Conservation (phyloP, 352 stramenopile genomes). For the Pythium pectinolyticum region DNA sequence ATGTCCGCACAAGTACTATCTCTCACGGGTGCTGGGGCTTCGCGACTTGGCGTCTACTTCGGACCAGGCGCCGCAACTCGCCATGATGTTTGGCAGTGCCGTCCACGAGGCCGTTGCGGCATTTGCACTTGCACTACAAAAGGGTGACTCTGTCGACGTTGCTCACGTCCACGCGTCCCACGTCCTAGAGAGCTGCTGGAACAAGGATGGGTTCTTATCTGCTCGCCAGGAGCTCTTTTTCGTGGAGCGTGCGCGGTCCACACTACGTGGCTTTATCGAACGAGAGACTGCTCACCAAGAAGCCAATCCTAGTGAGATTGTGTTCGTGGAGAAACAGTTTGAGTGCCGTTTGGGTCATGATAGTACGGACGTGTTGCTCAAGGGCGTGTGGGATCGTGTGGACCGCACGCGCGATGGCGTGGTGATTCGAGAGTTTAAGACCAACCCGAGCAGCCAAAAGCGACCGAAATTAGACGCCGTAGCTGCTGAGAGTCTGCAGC, state of each 20-base stretch:
- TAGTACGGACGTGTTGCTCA: conserved; percentile 50
- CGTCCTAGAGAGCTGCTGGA: conserved; percentile 13
- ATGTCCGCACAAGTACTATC: conserved; percentile 79
- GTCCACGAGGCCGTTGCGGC: conserved; percentile 71
- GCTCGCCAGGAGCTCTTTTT: conserved; percentile 31
- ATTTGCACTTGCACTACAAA: conserved; percentile 33
- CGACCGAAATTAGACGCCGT: conserved; percentile 51
- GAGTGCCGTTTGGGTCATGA: conserved; percentile 45
- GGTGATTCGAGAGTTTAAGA: conserved; percentile 85
- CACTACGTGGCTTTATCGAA: conserved; percentile 49
- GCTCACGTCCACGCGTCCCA: conserved; percentile 1
- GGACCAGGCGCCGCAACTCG: conserved; percentile 29
- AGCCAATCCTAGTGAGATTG: conserved; percentile 40
- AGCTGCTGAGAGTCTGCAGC: conserved; percentile 69
- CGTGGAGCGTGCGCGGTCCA: conserved; percentile 36
- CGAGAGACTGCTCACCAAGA: conserved; percentile 1
- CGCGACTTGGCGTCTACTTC: conserved; percentile 33
- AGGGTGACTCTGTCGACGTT: not conserved
- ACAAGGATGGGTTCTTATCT: conserved; percentile 16
- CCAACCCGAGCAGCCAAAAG: conserved; percentile 54
- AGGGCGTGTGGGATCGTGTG: conserved; percentile 79
- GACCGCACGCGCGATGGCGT: conserved; percentile 36
- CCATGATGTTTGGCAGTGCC: conserved; percentile 75
- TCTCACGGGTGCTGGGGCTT: conserved; percentile 44
- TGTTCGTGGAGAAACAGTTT: conserved; percentile 68